Base-by-base conservation (phyloP, 495 filamentous ascomycete species). In the Aspergillus sclerotioniger region DNA sequence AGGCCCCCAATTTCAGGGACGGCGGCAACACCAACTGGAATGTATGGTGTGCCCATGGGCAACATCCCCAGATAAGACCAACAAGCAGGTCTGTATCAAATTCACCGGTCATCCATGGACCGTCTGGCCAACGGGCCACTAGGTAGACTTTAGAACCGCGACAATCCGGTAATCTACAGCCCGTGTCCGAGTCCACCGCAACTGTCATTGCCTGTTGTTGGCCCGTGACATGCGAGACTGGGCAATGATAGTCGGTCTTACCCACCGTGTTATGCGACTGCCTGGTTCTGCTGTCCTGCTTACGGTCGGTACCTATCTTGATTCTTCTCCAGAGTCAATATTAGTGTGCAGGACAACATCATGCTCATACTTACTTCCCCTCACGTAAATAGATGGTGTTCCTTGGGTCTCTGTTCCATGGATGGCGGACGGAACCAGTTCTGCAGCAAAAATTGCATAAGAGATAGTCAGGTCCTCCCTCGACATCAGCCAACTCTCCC, bases 311-410 rank as follows among this genome's bases (percentile, higher is more conserved):
- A 51, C 19, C 33, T 41, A n/a, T n/a, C n/a, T n/a, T n/a, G n/a
- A n/a, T n/a, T n/a, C n/a, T n/a, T n/a, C n/a, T n/a, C n/a, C n/a
- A n/a, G n/a, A n/a, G n/a, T n/a, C n/a, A n/a, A n/a, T n/a, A n/a
- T 3, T 7, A 12, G 12, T 41, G 37, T 41, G n/a, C 37, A 37
- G 9, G 7, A 41, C 3, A 3, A 13, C 37, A 15, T 12, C 10
- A 41, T n/a, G 5, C 2, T 15, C 37, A 41, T 41, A 41, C 37
- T 41, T 37, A 25, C 25, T 25, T n/a, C 10, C 37, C 13, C 13
- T 41, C 51, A 44, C 41, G 19, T 54, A 65, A 65, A 62, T 66
- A 66, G 62, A 66, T 57, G 62, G 41, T 6, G 37, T 44, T 58
- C 60, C 60, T 43, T 66, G 63, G 63, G 51, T 39, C 33, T 6